Evolutionary conservation across 768 basidiomycete genomes (phyloP).

Genomic region (Krasilnikovozyma curviuscula): DNA sequence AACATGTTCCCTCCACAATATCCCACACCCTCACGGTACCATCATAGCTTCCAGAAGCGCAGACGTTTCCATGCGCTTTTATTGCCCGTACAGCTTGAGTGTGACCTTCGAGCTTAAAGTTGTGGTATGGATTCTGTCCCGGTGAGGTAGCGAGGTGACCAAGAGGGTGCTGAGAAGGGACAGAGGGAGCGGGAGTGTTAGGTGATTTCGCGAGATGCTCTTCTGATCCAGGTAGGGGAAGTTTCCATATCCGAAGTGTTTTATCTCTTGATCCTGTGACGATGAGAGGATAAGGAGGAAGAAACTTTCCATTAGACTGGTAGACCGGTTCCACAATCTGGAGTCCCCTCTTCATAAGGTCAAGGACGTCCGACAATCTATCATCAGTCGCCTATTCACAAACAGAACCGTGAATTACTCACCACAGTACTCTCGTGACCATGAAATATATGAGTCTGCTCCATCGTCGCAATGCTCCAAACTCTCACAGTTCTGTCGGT

Average conservation of each 20-base stretch:
- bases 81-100: slow-evolving; percentile 76
- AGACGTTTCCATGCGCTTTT: slow-evolving; percentile 65
- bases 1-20: slow-evolving; percentile 60
- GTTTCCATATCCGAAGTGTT: slow-evolving; percentile 44
- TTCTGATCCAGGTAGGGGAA: slow-evolving; percentile 47
- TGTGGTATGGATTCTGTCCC: slow-evolving; percentile 66
- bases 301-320: slow-evolving; percentile 36
- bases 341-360: too few species aligned
- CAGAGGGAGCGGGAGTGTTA: slow-evolving; percentile 26
- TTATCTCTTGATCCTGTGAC: slow-evolving; percentile 56
- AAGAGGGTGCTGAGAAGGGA: too few species aligned
- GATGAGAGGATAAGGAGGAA: slow-evolving; percentile 45
- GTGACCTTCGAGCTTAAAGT: slow-evolving; percentile 64
- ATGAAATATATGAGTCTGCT: slow-evolving; percentile 77
- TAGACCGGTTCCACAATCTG: slow-evolving; percentile 82
- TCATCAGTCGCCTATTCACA: too few species aligned
- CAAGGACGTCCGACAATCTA: too few species aligned
- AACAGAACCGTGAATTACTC: too few species aligned
- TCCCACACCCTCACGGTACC: slow-evolving; percentile 90
- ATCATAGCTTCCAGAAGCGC: slow-evolving; percentile 91
- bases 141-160: slow-evolving; percentile 7
- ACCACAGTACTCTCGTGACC: slow-evolving; percentile 95
- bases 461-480: slow-evolving; percentile 61
- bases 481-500: slow-evolving; percentile 84
- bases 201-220: slow-evolving; percentile 47